phyloP scores from a whole-genome alignment of 2,329 filamentous ascomycete species.

The Esteya vermicola region DNA sequence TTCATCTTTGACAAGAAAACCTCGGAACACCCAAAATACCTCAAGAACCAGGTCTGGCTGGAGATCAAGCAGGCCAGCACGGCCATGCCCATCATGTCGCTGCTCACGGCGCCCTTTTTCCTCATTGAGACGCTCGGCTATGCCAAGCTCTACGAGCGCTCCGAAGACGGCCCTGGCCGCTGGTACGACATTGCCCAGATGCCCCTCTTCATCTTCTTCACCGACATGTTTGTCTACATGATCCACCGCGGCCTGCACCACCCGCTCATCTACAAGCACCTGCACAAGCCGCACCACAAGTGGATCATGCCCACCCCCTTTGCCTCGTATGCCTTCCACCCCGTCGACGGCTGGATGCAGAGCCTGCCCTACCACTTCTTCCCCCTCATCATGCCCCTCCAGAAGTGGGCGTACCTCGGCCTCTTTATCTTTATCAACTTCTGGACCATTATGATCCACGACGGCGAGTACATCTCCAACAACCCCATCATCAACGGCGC shows the following conservation, averaged over 20 bases:
- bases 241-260: constrained; percentile 80
- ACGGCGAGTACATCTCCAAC: constrained; percentile 87
- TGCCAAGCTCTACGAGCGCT: constrained; percentile 75
- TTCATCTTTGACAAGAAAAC: constrained; percentile 88
- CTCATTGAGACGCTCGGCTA: constrained; percentile 71
- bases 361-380: constrained; percentile 86
- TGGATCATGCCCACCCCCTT: constrained; percentile 98
- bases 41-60: constrained; percentile 79
- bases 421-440: constrained; percentile 90
- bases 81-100: constrained; percentile 68
- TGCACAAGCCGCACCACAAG: constrained; percentile 98
- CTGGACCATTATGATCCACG: constrained; percentile 94
- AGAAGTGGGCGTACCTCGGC: constrained; percentile 75
- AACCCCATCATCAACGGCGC: constrained; percentile 87
- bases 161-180: constrained; percentile 56
- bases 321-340: constrained; percentile 89
- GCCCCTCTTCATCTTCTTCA: constrained; percentile 77
- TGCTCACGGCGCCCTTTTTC: constrained; percentile 72
- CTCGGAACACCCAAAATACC: constrained; percentile 80
- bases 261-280: constrained; percentile 64
- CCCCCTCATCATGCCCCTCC: constrained; percentile 81
- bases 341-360: constrained; percentile 80
- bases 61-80: constrained; percentile 71
- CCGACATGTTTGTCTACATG: constrained; percentile 83
- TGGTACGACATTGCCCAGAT: constrained; percentile 77